A percentile compares a stretch with the other conserved stretches of the same genome.
phyloP scores from a whole-genome alignment of 345 rosid genomes.

The Reutealis trisperma region DNA sequence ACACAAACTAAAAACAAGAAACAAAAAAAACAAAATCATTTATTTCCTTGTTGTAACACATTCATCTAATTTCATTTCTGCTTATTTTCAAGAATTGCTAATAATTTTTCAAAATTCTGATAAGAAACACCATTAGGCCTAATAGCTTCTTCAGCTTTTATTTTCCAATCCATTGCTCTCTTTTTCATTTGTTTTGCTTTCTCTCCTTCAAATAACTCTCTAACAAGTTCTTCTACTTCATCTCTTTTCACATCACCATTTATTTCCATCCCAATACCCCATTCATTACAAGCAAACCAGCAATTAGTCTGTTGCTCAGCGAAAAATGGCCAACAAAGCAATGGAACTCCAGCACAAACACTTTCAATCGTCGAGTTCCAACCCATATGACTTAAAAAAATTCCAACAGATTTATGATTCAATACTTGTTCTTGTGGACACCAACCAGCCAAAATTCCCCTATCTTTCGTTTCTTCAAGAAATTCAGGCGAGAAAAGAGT shows the following conservation, averaged over 20 bases:
- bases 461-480: background rate
- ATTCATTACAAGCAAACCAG: slow-evolving; percentile 8
- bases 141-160: background rate
- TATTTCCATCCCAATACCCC: slow-evolving; percentile 14
- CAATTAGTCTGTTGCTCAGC: slow-evolving; percentile 5
- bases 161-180: slow-evolving; percentile 9
- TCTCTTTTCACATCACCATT: slow-evolving; percentile 7
- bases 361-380: slow-evolving; percentile 14
- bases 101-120: background rate
- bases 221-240: slow-evolving; percentile 6
- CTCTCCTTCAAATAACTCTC: slow-evolving; percentile 4
- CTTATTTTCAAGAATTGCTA: background rate
- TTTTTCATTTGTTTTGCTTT: slow-evolving; percentile 1
- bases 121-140: background rate
- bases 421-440: slow-evolving; percentile 8
- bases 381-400: slow-evolving; percentile 12
- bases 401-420: slow-evolving; percentile 8
- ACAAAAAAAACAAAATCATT: too few species aligned
- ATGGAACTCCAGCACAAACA: background rate
- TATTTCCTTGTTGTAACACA: too few species aligned
- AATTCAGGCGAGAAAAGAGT: slow-evolving; percentile 3
- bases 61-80: background rate
- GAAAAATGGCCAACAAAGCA: slow-evolving; percentile 8
- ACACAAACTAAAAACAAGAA: too few species aligned
- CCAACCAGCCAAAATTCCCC: slow-evolving; percentile 1